phyloP scores from a whole-genome alignment of 2,329 filamentous ascomycete species.

The Hypoxylon rubiginosum region DNA sequence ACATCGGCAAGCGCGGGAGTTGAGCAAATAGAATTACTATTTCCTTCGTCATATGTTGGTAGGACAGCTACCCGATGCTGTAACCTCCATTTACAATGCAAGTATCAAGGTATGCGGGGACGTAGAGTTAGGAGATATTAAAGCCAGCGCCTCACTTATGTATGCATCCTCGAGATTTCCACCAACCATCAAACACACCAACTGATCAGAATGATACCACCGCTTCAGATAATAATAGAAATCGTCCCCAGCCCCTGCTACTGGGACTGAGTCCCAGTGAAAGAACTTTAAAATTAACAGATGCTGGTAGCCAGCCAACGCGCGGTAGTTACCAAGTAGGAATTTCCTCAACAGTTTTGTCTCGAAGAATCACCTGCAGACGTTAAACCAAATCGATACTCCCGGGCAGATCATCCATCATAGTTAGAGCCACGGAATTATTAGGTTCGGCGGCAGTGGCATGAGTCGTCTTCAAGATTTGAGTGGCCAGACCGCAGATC shows the following conservation, averaged over 20 bases:
- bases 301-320: not conserved
- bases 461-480: conserved; percentile 2
- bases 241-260: conserved; percentile 6
- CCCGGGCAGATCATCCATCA: conserved; percentile 7
- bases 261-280: conserved; percentile 6
- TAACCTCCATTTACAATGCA: not conserved
- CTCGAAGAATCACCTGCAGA: not conserved
- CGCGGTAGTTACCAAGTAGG: conserved; percentile 7
- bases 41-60: not conserved
- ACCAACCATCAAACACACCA: not conserved
- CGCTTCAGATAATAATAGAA: conserved; percentile 1
- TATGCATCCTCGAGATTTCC: not conserved
- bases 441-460: conserved; percentile 24
- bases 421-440: conserved; percentile 13
- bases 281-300: not conserved
- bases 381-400: conserved; percentile 3
- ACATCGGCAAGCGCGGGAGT: not conserved
- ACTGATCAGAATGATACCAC: conserved; percentile 5
- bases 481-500: conserved; percentile 24
- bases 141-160: not conserved
- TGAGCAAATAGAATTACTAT: not conserved
- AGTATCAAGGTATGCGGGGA: conserved; percentile 4
- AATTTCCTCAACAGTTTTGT: conserved; percentile 14
- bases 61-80: not conserved
- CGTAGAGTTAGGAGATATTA: not conserved